These are phyloP conservation scores for Aciculoconidium aculeatum DNA, from an alignment of 805 yeast species.

Conservation along the genomic window DNA sequence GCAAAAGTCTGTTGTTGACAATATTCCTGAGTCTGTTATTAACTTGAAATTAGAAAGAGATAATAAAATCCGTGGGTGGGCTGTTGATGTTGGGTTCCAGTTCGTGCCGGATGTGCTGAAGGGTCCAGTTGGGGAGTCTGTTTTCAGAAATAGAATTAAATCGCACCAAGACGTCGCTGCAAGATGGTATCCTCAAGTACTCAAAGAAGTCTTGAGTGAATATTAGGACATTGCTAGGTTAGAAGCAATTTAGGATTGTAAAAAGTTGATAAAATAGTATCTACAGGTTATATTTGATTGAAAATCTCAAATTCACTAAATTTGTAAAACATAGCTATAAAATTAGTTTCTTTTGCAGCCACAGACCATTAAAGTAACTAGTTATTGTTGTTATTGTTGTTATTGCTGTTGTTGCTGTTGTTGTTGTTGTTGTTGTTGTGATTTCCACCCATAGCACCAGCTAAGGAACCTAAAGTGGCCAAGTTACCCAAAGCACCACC, in stretches of 20 bases:
- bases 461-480: slow-evolving; percentile 5
- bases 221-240: slow-evolving; percentile 1
- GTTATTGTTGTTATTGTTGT: slow-evolving; percentile 1
- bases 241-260: not conserved
- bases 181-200: slow-evolving; percentile 37
- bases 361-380: slow-evolving; percentile 21
- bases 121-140: slow-evolving; percentile 43
- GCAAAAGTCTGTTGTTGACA: slow-evolving; percentile 21
- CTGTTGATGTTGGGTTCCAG: slow-evolving; percentile 35
- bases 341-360: slow-evolving; percentile 37
- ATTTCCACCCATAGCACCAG: slow-evolving; percentile 3
- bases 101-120: slow-evolving; percentile 29
- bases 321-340: slow-evolving; percentile 37
- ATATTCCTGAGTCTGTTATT: slow-evolving; percentile 24
- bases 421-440: slow-evolving; percentile 1
- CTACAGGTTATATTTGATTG: not conserved
- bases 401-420: slow-evolving; percentile 1
- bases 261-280: not conserved
- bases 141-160: slow-evolving; percentile 40
- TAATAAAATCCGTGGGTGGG: slow-evolving; percentile 27
- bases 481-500: slow-evolving; percentile 3
- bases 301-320: too few species aligned
- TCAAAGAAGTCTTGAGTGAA: slow-evolving; percentile 24
- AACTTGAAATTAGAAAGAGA: slow-evolving; percentile 31
- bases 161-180: slow-evolving; percentile 40